Conservation (phyloP, 352 stramenopile genomes). For the Globisporangium polare region DNA sequence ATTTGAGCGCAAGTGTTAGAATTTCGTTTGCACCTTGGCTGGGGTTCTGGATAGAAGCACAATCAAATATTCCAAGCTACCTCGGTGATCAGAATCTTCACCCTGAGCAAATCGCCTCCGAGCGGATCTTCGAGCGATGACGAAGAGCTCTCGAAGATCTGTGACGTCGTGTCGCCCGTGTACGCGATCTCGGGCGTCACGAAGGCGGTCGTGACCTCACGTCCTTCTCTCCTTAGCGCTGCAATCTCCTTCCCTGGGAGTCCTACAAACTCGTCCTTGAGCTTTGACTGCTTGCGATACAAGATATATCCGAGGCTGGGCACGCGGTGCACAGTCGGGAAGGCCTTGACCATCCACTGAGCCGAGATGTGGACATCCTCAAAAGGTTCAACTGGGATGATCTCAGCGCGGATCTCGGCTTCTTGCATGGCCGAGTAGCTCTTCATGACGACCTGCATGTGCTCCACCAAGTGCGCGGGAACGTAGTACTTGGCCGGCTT, state of each 20-base stretch:
- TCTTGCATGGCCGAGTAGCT: slow-evolving; percentile 59
- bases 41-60: not conserved
- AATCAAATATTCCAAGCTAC: slow-evolving; percentile 18
- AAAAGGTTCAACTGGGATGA: slow-evolving; percentile 47
- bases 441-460: slow-evolving; percentile 53
- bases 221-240: slow-evolving; percentile 34
- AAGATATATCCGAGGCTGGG: slow-evolving; percentile 73
- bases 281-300: slow-evolving; percentile 48
- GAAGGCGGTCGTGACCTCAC: slow-evolving; percentile 33
- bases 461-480: slow-evolving; percentile 40
- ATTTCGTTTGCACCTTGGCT: not conserved
- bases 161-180: slow-evolving; percentile 74
- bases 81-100: slow-evolving; percentile 79
- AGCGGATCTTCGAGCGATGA: slow-evolving; percentile 2
- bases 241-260: slow-evolving; percentile 40
- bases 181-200: slow-evolving; percentile 68
- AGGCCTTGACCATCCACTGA: slow-evolving; percentile 57
- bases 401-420: slow-evolving; percentile 41
- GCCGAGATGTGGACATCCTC: slow-evolving; percentile 55
- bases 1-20: not conserved
- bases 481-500: slow-evolving; percentile 70
- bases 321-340: slow-evolving; percentile 70
- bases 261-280: slow-evolving; percentile 49
- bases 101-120: slow-evolving; percentile 48
- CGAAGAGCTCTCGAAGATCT: slow-evolving; percentile 35